A percentile compares a stretch with the other conserved stretches of the same genome.
Conservation (phyloP, 2,329 filamentous ascomycete species). For the Fusarium kyushuense region DNA sequence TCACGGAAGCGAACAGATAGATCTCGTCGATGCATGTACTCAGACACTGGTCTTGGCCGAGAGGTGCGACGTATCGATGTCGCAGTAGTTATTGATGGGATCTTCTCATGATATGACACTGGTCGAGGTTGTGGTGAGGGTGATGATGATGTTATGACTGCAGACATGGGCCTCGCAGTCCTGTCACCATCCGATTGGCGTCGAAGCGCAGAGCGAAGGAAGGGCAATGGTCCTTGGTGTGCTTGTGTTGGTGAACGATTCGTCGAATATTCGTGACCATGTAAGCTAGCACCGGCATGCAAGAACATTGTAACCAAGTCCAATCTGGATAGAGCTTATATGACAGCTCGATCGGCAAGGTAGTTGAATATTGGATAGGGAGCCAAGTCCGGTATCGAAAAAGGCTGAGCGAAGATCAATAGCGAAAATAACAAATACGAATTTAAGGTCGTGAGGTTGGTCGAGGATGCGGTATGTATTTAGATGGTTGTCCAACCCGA, state of each 20-base stretch:
- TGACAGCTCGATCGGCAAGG: conserved; percentile 25
- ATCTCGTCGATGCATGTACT: conserved; percentile 55
- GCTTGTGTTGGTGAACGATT: conserved; percentile 51
- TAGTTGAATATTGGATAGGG: background rate
- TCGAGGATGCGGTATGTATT: conserved; percentile 38
- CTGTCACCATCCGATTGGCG: conserved; percentile 50
- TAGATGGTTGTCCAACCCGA: conserved; percentile 34
- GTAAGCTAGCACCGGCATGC: conserved; percentile 69
- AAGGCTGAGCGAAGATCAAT: background rate
- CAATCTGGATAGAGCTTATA: conserved; percentile 36
- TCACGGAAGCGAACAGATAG: conserved; percentile 62
- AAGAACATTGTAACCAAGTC: conserved; percentile 63
- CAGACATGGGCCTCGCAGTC: conserved; percentile 31
- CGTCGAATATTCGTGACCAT: conserved; percentile 70
- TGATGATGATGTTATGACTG: conserved; percentile 18
- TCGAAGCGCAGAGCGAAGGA: conserved; percentile 59
- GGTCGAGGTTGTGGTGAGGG: conserved; percentile 35
- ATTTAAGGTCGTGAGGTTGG: conserved; percentile 16
- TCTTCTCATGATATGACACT: conserved; percentile 47
- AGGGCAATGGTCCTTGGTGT: conserved; percentile 53
- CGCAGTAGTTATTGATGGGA: conserved; percentile 23
- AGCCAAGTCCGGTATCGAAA: conserved; percentile 2
- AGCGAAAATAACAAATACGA: conserved; percentile 2
- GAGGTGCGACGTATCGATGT: conserved; percentile 39
- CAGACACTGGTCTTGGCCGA: conserved; percentile 53